Conservation (phyloP, 2,329 filamentous ascomycete species). For the Onygenales sp. region DNA sequence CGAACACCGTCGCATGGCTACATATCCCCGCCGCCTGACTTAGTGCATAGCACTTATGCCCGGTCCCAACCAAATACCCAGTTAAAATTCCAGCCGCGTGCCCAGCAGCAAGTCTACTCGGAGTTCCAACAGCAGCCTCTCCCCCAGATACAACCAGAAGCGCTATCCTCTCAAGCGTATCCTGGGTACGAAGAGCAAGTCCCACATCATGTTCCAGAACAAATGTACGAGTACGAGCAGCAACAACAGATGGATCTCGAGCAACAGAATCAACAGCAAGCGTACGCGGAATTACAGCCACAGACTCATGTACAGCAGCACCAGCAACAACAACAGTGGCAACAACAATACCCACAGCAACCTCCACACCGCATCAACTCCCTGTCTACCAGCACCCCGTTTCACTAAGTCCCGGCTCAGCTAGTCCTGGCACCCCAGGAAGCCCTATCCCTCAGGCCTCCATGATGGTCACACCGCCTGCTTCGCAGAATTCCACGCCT, state of each 20-base stretch:
- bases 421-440: neutral
- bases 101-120: neutral
- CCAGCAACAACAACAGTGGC: neutral
- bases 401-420: neutral
- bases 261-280: neutral
- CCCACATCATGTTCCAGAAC: neutral
- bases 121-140: slow-evolving; percentile 1
- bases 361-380: slow-evolving; percentile 1
- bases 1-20: neutral
- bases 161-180: neutral
- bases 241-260: neutral
- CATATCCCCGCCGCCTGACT: neutral
- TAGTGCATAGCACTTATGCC: neutral
- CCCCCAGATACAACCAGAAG: neutral
- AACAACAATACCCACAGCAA: neutral
- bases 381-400: neutral
- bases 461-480: neutral
- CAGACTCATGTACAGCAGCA: neutral
- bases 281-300: neutral
- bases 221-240: neutral
- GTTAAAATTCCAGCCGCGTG: neutral
- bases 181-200: neutral
- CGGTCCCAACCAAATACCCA: neutral
- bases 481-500: neutral
- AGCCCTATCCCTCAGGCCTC: neutral